Base-by-base conservation (phyloP, 257 asterid genomes). In the Cordia subcordata region DNA sequence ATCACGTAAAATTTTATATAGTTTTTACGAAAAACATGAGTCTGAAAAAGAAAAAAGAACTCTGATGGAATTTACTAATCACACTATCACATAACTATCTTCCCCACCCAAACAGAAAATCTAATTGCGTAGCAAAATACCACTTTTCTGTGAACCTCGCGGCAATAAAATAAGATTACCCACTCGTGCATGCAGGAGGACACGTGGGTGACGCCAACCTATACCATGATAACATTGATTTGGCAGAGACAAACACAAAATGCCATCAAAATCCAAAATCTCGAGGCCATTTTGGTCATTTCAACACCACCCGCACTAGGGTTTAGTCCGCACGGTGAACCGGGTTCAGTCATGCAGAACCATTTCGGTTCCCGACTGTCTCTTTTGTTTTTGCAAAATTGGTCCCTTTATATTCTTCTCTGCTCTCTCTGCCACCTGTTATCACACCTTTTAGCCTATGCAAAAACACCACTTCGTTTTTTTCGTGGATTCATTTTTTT, bases 141-240 rank as follows among this genome's bases (percentile, higher is more conserved):
- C n/a, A 27, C 6, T 27, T 27, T 27, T 27, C 35, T 27, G 6
- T 27, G 35, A 3, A 27, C 35, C 35, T 6, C 35, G 6, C 6
- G 35, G 35, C 15, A 3, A 42, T 42, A 42, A 42, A 42, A 42
- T 14, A n/a, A 14, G 13, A 4, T 15, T 33, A 0, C 45, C 16
- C 54, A 58, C 46, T 61, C 35, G 57, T 46, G 60, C 86, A 82
- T 77, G 89, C 84, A 77, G 32, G 68, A 20, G 57, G 86, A 74
- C 85, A 79, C 86, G 89, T 75, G 89, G 69, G 10, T 61, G 59
- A 49, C 21, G 60, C 66, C 53, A 50, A 13, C 70, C 61, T 21
- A 21, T 58, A 33, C n/a, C n/a, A n/a, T 39, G 8, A n/a, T 16
- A 62, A 4, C 39, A 40, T 20, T 32, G 15, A n/a, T 70, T 70